These are phyloP conservation scores for Cordyceps pruinosa DNA, from an alignment of 2,329 filamentous ascomycete genomes.

Conservation along the genomic window DNA sequence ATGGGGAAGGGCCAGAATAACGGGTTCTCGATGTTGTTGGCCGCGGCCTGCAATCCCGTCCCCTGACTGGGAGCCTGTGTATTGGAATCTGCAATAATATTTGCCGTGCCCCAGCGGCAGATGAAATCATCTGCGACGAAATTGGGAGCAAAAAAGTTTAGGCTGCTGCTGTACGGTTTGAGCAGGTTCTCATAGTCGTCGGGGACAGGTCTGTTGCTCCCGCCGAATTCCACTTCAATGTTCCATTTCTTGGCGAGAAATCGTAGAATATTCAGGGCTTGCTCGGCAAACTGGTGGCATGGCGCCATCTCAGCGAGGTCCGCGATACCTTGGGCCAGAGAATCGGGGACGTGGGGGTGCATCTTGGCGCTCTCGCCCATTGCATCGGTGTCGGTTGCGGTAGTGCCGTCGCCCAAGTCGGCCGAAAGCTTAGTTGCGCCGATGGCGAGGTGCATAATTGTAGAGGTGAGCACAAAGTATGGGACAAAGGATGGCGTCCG, in stretches of 20 bases:
- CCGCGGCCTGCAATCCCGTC: conserved; percentile 20
- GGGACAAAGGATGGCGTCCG: conserved; percentile 55
- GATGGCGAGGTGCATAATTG: conserved; percentile 55
- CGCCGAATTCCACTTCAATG: conserved; percentile 41
- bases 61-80: neutral
- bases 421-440: conserved; percentile 31
- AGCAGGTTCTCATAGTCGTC: conserved; percentile 35
- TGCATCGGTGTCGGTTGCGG: conserved; percentile 17
- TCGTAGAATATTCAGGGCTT: conserved; percentile 52
- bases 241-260: conserved; percentile 54
- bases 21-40: conserved; percentile 42
- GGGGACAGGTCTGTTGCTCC: conserved; percentile 21
- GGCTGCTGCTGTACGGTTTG: conserved; percentile 43
- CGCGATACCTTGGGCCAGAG: conserved; percentile 47
- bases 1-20: conserved; percentile 56
- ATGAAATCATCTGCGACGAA: conserved; percentile 41
- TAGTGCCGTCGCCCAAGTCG: conserved; percentile 16
- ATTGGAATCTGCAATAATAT: conserved; percentile 8
- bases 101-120: conserved; percentile 36
- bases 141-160: conserved; percentile 52
- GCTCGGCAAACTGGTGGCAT: conserved; percentile 54
- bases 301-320: conserved; percentile 55
- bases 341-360: conserved; percentile 35
- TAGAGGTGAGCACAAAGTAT: conserved; percentile 53
- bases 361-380: conserved; percentile 28